These are phyloP conservation scores for Przewalskia tangutica DNA, from an alignment of 257 asterid genomes.

Conservation along the genomic window DNA sequence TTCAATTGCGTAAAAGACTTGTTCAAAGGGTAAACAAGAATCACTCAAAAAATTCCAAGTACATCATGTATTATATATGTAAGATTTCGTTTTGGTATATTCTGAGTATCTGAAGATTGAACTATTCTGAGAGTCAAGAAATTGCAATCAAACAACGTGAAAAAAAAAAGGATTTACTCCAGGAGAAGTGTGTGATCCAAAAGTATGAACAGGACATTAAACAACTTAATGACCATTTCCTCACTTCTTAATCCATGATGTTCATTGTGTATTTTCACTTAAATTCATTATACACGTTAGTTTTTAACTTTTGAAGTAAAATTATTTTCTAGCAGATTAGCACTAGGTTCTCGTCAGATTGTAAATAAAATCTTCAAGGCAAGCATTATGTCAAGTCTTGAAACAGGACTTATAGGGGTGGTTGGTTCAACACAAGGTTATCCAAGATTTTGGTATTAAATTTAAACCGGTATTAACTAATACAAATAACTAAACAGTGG, in stretches of 20 bases:
- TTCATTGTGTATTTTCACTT: neutral
- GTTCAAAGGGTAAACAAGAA: constrained; percentile 14
- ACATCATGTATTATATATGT: neutral
- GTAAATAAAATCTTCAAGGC: neutral
- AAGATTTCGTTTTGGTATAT: constrained; percentile 4
- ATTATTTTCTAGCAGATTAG: neutral
- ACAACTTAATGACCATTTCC: neutral
- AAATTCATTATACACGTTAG: too few relatives aligned
- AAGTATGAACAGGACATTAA: neutral
- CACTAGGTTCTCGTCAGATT: neutral
- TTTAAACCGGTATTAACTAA: too few relatives aligned
- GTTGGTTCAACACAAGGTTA: neutral
- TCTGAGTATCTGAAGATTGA: constrained; percentile 1
- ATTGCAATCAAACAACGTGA: constrained; percentile 5
- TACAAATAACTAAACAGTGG: neutral
- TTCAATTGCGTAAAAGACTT: constrained; percentile 6
- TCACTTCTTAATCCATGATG: too few relatives aligned
- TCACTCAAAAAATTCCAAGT: constrained; percentile 3
- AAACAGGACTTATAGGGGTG: neutral
- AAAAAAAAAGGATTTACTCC: neutral
- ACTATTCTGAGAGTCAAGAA: constrained; percentile 17
- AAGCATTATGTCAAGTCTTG: neutral
- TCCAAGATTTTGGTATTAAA: neutral
- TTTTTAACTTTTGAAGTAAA: neutral
- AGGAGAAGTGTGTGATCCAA: neutral